phyloP scores from a whole-genome alignment of 129 eudicot species.

The Pseudognaphalium luteoalbum region DNA sequence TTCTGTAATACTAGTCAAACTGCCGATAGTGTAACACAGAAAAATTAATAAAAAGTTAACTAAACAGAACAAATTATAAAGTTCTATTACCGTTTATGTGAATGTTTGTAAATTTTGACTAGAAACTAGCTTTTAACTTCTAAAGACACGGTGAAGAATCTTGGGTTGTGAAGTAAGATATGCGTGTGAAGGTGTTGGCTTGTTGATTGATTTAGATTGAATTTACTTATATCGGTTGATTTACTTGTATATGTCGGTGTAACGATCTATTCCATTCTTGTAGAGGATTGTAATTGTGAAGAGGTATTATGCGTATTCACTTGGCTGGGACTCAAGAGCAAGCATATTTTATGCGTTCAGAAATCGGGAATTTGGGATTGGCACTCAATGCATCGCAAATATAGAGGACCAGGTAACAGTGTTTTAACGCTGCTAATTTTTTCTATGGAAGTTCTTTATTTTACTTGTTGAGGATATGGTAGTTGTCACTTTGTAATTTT shows the following conservation, averaged over 20 bases:
- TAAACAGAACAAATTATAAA: not conserved
- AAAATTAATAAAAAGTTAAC: not conserved
- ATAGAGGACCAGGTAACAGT: not conserved
- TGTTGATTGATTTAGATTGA: not conserved
- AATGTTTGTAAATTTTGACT: not conserved
- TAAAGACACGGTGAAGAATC: not conserved
- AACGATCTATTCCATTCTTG: not conserved
- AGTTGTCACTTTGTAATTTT: not conserved
- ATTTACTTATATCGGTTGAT: not conserved
- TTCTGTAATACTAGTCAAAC: not conserved
- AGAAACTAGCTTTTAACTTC: not conserved
- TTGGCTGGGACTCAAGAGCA: not conserved
- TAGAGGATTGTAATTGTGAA: not conserved
- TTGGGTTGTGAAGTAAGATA: not conserved
- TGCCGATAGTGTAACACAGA: no score
- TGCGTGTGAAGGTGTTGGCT: not conserved
- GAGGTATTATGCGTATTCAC: not conserved
- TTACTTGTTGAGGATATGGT: not conserved
- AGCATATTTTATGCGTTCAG: conserved; percentile 5
- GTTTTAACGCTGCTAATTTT: not conserved
- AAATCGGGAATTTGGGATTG: not conserved
- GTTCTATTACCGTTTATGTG: not conserved
- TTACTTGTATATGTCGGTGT: not conserved
- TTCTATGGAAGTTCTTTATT: not conserved
- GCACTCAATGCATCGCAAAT: not conserved